phyloP scores from a whole-genome alignment of 2,329 filamentous ascomycete genomes.

The Ophiostoma sp. region DNA sequence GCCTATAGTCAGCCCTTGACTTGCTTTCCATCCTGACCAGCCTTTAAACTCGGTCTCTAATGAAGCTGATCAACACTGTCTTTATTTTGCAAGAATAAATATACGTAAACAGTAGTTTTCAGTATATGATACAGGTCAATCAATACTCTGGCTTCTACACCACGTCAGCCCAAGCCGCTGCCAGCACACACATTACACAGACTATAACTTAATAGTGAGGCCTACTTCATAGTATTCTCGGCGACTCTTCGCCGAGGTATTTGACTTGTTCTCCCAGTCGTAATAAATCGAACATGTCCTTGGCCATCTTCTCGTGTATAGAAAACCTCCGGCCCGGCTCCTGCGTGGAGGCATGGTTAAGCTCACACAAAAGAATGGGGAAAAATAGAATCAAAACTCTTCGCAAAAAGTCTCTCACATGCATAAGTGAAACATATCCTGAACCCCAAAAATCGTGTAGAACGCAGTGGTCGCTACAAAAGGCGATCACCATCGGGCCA shows the following conservation, averaged over 20 bases:
- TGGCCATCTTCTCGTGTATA: background rate
- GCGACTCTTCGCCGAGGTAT: background rate
- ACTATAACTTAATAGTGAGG: background rate
- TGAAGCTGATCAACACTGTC: too few relatives aligned
- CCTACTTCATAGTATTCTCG: background rate
- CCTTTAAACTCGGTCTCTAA: too few relatives aligned
- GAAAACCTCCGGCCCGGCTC: background rate
- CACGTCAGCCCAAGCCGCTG: background rate
- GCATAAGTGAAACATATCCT: background rate
- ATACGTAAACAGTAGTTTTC: background rate
- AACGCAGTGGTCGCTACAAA: background rate
- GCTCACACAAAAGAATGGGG: background rate
- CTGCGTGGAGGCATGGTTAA: background rate
- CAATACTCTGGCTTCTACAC: background rate
- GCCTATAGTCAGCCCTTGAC: too few relatives aligned
- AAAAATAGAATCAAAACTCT: background rate
- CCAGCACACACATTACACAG: background rate
- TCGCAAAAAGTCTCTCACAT: background rate
- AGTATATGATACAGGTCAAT: background rate
- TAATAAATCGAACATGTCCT: background rate
- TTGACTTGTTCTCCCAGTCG: background rate
- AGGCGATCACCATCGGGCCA: background rate
- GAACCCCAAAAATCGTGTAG: background rate
- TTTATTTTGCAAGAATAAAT: too few relatives aligned
- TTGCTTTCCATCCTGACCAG: too few relatives aligned